These are phyloP conservation scores for Phytopythium mirpurense DNA, from an alignment of 352 stramenopile species.

Conservation along the genomic window DNA sequence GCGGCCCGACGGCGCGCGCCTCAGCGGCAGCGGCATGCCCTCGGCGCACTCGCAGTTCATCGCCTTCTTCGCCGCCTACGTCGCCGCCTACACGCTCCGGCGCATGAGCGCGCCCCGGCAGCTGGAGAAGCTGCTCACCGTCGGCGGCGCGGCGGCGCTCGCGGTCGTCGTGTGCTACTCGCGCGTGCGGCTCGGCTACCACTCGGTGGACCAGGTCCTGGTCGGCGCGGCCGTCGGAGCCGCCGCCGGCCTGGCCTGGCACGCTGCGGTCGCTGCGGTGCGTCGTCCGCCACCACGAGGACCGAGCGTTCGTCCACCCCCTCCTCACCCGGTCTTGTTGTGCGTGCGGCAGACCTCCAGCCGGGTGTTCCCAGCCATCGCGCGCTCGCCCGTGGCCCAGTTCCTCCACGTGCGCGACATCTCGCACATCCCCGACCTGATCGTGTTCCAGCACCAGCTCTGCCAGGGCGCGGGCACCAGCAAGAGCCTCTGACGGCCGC, in stretches of 20 bases:
- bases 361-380: slow-evolving; percentile 54
- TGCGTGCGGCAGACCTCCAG: slow-evolving; percentile 25
- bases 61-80: slow-evolving; percentile 70
- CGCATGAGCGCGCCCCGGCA: slow-evolving; percentile 39
- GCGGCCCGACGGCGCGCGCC: slow-evolving; percentile 54
- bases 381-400: slow-evolving; percentile 38
- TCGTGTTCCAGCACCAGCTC: slow-evolving; percentile 69
- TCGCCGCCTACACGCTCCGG: slow-evolving; percentile 62
- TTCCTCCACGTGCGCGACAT: slow-evolving; percentile 69
- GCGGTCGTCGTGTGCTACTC: slow-evolving; percentile 62
- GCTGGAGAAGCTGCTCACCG: slow-evolving; percentile 61
- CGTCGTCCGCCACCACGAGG: slow-evolving; percentile 1
- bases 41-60: slow-evolving; percentile 82
- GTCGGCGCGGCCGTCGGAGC: slow-evolving; percentile 47
- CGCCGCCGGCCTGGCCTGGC: slow-evolving; percentile 43
- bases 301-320: too few species aligned
- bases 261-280: slow-evolving; percentile 31
- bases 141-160: slow-evolving; percentile 36
- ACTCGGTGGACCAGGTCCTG: slow-evolving; percentile 66
- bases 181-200: slow-evolving; percentile 73
- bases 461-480: slow-evolving; percentile 19
- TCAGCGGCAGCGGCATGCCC: slow-evolving; percentile 68
- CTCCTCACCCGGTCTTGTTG: too few species aligned
- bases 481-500: background rate
- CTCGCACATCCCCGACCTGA: slow-evolving; percentile 71